Base-by-base conservation (phyloP, 768 basidiomycete genomes). In the Rhizopogon vesiculosus region DNA sequence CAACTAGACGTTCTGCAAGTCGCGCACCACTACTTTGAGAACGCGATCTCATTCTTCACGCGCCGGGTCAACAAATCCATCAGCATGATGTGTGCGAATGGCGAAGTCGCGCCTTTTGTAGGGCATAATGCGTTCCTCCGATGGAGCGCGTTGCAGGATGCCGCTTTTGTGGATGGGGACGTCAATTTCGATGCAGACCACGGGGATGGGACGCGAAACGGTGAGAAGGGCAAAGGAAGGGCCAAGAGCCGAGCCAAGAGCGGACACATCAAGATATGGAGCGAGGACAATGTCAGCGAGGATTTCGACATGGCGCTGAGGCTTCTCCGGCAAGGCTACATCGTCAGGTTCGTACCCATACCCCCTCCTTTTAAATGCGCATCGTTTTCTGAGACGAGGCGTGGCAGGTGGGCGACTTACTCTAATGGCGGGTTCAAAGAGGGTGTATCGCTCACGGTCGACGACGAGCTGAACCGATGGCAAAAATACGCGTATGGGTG, bases 401-500 rank as follows among this genome's bases (percentile, higher is more conserved):
- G 3, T 29, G n/a, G 7, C 18, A 85, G 62, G 39, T 74, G 89
- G 92, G 87, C 91, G 29, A 90, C 89, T 0, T 95, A 95, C 68
- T 87, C 84, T 1, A 79, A 88, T 19, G 85, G 91, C 46, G 88
- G 83, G 2, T 95, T 94, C 76, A 89, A 93, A 73, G 93, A 96
- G 64, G 93, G 93, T 59, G 93, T 96, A 18, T 90, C 88, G 0
- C 74, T 96, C 15, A 94, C 93, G 0, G 85, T 85, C 53, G 91
- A 93, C 51, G 93, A 96, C 63, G 93, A 96, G 68, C 74, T 96
- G 8, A 94, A 94, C 62, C 72, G 93, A 2, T 96, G 93, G 93
- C 91, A 94, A 59, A 96, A 94, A 66, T 91, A 91, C 58, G 76
- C 87, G 0, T 90, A 89, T 70, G 89, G 86, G 81, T 64, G 56